Evolutionary conservation across 257 asterid species (phyloP), one percentile per base, ranked within the genome.

Genomic region (Lycium barbarum): DNA sequence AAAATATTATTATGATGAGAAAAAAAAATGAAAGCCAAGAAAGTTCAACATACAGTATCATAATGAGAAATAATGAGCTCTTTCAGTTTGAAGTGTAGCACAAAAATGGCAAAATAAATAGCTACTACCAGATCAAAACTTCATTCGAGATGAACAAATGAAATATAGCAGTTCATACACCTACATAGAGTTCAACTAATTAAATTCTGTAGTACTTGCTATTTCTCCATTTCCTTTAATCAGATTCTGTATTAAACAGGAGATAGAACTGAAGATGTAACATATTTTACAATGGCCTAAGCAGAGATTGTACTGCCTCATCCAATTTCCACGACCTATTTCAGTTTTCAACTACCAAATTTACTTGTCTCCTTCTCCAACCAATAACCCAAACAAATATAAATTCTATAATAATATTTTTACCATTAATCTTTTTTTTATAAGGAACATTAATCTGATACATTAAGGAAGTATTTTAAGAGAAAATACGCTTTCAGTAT

Each of bases 151-250:
- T 76, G 14, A 7, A 54, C 26, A 76, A 76, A 76, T 51, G 82
- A 14, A 76, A 33, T 36, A 76, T 54, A 76, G 26, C 22, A 26
- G 22, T 53, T 53, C 43, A 53, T 51, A 76, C 63, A 53, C 63
- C 26, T 18, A 17, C n/a, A 26, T 33, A 43, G 63, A 53, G 59
- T 76, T 76, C 47, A 76, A 22, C 47, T 76, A 49, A 53, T 43
- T 76, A 49, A 49, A 76, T 26, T 76, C 9, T 76, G 45, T 51
- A 76, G 47, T 76, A 76, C 82, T 74, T 76, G 63, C 47, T 73
- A 73, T 51, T 76, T 22, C 26, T 76, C 58, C 14, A 22, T 76
- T 76, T 51, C 62, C 59, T 22, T 76, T 76, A 62, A 51, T 51
- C 45, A 76, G 45, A 51, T 12, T 76, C 22, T 13, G 45, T 51